phyloP scores from a whole-genome alignment of 352 stramenopile genomes.

The Globisporangium polare region DNA sequence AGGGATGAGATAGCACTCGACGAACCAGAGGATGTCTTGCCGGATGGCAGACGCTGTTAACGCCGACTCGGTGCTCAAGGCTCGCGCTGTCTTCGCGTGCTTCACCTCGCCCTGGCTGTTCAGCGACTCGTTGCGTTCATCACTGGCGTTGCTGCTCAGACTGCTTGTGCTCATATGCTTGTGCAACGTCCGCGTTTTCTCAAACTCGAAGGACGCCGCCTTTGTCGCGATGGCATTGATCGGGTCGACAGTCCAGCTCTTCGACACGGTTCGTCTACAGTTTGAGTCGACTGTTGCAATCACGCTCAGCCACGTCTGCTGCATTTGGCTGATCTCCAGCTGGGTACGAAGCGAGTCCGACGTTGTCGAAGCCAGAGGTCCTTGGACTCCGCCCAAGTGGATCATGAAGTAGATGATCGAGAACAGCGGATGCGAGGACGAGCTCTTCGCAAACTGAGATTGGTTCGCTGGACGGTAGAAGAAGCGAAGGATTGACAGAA shows the following conservation, averaged over 20 bases:
- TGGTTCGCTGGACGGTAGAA: constrained; percentile 67
- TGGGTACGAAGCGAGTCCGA: constrained; percentile 19
- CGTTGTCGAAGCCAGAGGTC: not conserved
- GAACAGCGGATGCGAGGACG: constrained; percentile 52
- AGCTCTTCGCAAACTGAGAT: constrained; percentile 43
- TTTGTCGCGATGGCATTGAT: constrained; percentile 32
- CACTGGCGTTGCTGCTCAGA: constrained; percentile 12
- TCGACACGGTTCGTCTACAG: constrained; percentile 37
- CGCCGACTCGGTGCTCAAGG: constrained; percentile 13
- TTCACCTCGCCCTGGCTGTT: constrained; percentile 6
- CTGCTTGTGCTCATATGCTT: constrained; percentile 12
- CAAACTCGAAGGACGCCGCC: constrained; percentile 14
- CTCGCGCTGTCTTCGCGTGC: constrained; percentile 11
- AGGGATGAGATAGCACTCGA: constrained; percentile 51
- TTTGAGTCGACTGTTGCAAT: constrained; percentile 42
- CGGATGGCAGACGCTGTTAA: constrained; percentile 9
- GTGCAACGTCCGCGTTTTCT: constrained; percentile 6
- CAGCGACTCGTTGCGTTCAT: constrained; percentile 9
- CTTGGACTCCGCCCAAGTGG: constrained; percentile 5
- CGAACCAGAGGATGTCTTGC: constrained; percentile 36
- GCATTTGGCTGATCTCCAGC: constrained; percentile 30
- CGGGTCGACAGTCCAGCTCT: constrained; percentile 25
- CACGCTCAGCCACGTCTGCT: constrained; percentile 29
- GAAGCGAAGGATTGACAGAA: constrained; percentile 51
- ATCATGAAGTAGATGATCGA: constrained; percentile 46